Conservation (phyloP, 345 rosid genomes). For the Gossypium rotundifolium region DNA sequence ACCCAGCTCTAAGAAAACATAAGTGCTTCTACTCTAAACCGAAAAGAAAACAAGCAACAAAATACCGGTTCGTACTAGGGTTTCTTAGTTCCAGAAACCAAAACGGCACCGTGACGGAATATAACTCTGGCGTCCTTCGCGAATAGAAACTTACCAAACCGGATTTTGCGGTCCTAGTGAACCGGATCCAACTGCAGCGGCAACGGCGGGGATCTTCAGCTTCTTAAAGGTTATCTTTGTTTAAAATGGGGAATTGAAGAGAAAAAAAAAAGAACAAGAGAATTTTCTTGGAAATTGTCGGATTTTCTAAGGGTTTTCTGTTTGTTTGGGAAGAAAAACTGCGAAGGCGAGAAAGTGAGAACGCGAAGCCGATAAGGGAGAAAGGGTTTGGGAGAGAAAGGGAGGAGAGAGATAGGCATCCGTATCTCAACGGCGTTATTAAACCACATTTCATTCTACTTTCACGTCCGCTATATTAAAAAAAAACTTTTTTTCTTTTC, state of each 20-base stretch:
- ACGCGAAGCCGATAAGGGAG: constrained; percentile 42
- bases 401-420: constrained; percentile 10
- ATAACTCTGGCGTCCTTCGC: neutral
- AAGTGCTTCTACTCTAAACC: neutral
- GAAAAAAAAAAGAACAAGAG: neutral
- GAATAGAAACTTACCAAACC: neutral
- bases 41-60: neutral
- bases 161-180: neutral
- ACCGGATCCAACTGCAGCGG: neutral
- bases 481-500: neutral
- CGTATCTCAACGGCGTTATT: constrained; percentile 41
- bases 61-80: constrained; percentile 9
- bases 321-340: constrained; percentile 27
- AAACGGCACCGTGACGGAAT: neutral
- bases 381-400: constrained; percentile 23
- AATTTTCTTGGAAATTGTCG: neutral
- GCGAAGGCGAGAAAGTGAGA: constrained; percentile 30
- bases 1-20: neutral
- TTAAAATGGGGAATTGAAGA: neutral
- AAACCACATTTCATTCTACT: constrained; percentile 34
- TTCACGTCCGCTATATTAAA: constrained; percentile 38
- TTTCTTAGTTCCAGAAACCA: neutral
- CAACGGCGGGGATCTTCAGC: neutral
- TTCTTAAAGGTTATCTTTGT: neutral
- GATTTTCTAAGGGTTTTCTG: constrained; percentile 1